Conservation (phyloP, 192 early-diverging fungal genomes). For the Entomortierella lignicola region DNA sequence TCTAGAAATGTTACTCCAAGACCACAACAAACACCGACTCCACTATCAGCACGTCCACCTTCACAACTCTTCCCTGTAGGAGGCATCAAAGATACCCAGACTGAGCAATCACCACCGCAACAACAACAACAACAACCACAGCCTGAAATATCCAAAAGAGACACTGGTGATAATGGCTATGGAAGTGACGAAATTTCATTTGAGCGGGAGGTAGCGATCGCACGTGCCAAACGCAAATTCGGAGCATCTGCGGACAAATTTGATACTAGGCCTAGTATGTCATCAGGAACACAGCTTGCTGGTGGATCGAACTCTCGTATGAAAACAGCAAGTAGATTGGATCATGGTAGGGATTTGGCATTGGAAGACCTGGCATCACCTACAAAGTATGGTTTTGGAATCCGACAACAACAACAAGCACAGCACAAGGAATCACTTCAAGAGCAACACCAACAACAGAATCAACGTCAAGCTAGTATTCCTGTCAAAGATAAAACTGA, state of each 20-base stretch:
- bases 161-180: background rate
- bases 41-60: no score
- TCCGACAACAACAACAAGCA: background rate
- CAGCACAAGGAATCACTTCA: no score
- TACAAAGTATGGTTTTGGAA: constrained; percentile 13
- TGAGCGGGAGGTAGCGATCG: constrained; percentile 35
- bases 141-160: background rate
- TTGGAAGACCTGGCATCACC: constrained; percentile 33
- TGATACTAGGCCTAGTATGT: background rate
- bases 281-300: background rate
- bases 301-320: background rate
- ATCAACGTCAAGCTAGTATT: background rate
- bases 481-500: background rate
- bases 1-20: background rate
- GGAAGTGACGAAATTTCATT: constrained; percentile 28
- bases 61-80: background rate
- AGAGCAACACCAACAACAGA: constrained; percentile 2
- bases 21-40: background rate
- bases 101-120: no score
- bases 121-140: background rate
- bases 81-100: background rate
- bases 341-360: constrained; percentile 27
- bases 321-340: constrained; percentile 12
- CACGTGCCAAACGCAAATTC: constrained; percentile 21
- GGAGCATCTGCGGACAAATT: background rate